These are phyloP conservation scores for Linnemannia schmuckeri DNA, from an alignment of 192 early-diverging fungal genomes.

Conservation along the genomic window DNA sequence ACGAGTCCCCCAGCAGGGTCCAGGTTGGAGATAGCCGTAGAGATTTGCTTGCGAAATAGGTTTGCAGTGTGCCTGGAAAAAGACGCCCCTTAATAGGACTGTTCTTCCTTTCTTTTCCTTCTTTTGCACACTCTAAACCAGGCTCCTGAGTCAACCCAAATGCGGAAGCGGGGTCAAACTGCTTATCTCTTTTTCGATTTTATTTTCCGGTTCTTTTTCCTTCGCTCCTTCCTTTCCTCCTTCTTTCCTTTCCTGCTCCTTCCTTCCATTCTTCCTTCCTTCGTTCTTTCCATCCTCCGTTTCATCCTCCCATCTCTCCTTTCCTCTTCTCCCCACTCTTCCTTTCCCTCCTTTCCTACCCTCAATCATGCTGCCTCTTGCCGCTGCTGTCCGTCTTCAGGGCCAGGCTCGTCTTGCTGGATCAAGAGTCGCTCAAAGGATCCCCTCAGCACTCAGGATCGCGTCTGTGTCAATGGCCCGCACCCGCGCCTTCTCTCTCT, in stretches of 20 bases:
- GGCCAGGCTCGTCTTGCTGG: slow-evolving; percentile 9
- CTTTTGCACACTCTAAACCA: background rate
- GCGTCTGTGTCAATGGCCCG: background rate
- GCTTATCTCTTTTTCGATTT: background rate
- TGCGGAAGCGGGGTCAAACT: background rate
- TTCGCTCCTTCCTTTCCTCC: background rate
- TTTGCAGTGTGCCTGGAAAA: background rate
- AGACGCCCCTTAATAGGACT: background rate
- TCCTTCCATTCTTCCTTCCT: background rate
- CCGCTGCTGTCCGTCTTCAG: slow-evolving; percentile 17
- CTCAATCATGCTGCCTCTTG: slow-evolving; percentile 1
- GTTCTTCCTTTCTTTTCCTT: background rate
- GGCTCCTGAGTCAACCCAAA: slow-evolving; percentile 23
- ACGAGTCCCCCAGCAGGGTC: background rate
- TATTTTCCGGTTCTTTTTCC: background rate
- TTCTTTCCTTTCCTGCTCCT: background rate
- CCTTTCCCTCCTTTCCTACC: background rate
- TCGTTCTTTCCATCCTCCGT: background rate
- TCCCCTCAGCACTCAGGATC: background rate
- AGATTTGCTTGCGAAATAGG: background rate
- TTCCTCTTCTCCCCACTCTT: background rate
- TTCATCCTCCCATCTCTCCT: background rate
- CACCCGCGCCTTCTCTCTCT: slow-evolving; percentile 16
- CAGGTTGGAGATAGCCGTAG: background rate
- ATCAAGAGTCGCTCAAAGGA: background rate